phyloP scores from a whole-genome alignment of 1,139 yeast genomes.

The Zygotorulaspora mrakii region DNA sequence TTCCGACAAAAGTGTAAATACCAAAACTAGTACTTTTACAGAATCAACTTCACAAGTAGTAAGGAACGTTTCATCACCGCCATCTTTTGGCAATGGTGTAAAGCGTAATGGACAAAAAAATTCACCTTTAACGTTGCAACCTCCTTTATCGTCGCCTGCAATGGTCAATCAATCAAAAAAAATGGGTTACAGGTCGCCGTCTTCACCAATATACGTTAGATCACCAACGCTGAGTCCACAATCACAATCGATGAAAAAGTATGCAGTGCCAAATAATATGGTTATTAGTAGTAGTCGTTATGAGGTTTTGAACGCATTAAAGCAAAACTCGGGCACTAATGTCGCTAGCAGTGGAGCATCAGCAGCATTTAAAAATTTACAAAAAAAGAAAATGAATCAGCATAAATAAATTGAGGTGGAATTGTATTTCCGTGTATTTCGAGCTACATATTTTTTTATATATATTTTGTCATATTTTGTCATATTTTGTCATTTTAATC shows the following conservation, averaged over 20 bases:
- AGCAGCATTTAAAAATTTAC: slow-evolving; percentile 35
- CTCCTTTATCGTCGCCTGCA: slow-evolving; percentile 4
- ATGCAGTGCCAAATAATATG: slow-evolving; percentile 27
- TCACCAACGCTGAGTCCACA: slow-evolving; percentile 7
- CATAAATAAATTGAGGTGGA: not conserved
- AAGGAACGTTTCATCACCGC: slow-evolving; percentile 4
- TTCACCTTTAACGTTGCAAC: slow-evolving; percentile 3
- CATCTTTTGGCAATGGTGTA: not conserved
- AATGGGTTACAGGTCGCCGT: slow-evolving; percentile 2
- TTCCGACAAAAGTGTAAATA: slow-evolving; percentile 3
- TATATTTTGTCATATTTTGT: no score
- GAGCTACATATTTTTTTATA: no score
- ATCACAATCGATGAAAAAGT: slow-evolving; percentile 12
- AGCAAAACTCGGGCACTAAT: slow-evolving; percentile 18
- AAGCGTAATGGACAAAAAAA: not conserved
- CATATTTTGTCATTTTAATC: no score
- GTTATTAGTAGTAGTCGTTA: slow-evolving; percentile 36
- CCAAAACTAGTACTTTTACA: not conserved
- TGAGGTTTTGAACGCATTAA: slow-evolving; percentile 31
- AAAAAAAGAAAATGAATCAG: slow-evolving; percentile 12
- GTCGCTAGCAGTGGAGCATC: slow-evolving; percentile 36
- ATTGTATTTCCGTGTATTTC: not conserved
- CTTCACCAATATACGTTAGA: slow-evolving; percentile 5
- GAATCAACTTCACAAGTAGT: not conserved
- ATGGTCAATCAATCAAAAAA: slow-evolving; percentile 3